Base-by-base conservation (phyloP, 148 eudicot species). In the Fagopyrum esculentum region DNA sequence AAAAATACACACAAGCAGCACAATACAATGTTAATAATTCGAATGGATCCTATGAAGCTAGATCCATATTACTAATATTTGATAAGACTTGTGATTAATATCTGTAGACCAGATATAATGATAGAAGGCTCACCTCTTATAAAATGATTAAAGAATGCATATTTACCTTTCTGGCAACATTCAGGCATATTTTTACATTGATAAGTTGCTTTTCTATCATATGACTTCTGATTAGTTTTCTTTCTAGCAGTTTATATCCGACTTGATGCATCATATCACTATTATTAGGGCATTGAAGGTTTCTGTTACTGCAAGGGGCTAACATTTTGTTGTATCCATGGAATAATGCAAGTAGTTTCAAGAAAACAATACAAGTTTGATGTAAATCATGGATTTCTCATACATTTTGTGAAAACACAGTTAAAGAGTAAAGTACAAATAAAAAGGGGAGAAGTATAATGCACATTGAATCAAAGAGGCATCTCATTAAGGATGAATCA, bases 401-500 rank as follows among this genome's bases (percentile, higher is more conserved):
- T 57, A 6, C 17, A 57, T 6, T 22, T 22, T n/a, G 63, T 57
- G 29, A 17, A 22, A 7, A 49, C 12, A 12, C 52, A 49, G 12
- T 49, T 5, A 49, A 49, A 7, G 52, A 49, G 52, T 49, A 8
- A 49, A 5, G 52, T 12, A 49, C 12, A 9, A 49, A 49, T 12
- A 10, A 12, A 12, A 49, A 49, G 52, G 9, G 52, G 52, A 3
- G 12, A 49, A 49, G 12, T 8, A 10, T 49, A 49, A 49, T 49
- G 9, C 12, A 49, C n/a, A 16, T 56, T 56, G 61, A 16, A 56
- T 16, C 61, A 63, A 63, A 70, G 52, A 17, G 19, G 26, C 5
- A 43, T 69, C 15, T 47, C 50, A 71, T 71, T 59, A 64, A 78
- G 80, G 82, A 50, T 82, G 77, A 60, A 43, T 3, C 75, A 73